A percentile compares a stretch with the other conserved stretches of the same genome.
Evolutionary conservation across 805 yeast species (phyloP).

Genomic region (Huiozyma naganishii): DNA sequence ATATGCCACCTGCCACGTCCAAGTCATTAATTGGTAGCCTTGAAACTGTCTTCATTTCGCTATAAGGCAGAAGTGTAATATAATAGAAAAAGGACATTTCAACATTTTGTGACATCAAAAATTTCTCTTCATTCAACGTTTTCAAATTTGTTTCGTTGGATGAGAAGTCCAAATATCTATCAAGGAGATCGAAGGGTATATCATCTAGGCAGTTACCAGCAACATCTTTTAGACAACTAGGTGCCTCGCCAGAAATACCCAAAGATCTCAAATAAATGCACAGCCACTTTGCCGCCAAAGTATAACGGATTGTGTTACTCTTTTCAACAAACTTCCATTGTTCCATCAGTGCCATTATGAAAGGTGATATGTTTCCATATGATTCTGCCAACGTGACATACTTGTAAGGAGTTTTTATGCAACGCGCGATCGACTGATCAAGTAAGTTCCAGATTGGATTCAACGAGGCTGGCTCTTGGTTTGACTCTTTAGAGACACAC

Average conservation of each 20-base stretch:
- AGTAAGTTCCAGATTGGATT: constrained; percentile 47
- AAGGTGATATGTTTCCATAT: constrained; percentile 40
- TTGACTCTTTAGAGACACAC: constrained; percentile 6
- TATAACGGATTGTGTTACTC: constrained; percentile 8
- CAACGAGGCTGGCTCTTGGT: constrained; percentile 7
- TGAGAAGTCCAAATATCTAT: constrained; percentile 12
- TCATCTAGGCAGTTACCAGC: constrained; percentile 5
- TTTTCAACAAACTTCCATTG: constrained; percentile 49
- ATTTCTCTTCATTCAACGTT: constrained; percentile 7
- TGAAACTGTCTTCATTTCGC: constrained; percentile 18
- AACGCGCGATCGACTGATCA: constrained; percentile 68
- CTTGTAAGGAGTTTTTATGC: constrained; percentile 69
- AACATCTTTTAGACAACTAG: constrained; percentile 9
- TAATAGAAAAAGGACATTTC: constrained; percentile 28
- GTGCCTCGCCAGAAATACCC: constrained; percentile 50
- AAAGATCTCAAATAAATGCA: constrained; percentile 36
- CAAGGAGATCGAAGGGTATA: constrained; percentile 4
- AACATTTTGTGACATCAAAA: constrained; percentile 8
- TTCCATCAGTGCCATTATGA: constrained; percentile 48
- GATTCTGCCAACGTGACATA: constrained; percentile 52
- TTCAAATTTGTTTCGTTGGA: constrained; percentile 5
- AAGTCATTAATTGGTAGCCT: constrained; percentile 35
- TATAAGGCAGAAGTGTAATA: constrained; percentile 25
- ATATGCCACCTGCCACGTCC: constrained; percentile 39
- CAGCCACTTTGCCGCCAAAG: constrained; percentile 38